Evolutionary conservation across 352 stramenopile species (phyloP), one percentile per base, ranked within the genome.

Genomic region (Peronosclerospora sorghi): DNA sequence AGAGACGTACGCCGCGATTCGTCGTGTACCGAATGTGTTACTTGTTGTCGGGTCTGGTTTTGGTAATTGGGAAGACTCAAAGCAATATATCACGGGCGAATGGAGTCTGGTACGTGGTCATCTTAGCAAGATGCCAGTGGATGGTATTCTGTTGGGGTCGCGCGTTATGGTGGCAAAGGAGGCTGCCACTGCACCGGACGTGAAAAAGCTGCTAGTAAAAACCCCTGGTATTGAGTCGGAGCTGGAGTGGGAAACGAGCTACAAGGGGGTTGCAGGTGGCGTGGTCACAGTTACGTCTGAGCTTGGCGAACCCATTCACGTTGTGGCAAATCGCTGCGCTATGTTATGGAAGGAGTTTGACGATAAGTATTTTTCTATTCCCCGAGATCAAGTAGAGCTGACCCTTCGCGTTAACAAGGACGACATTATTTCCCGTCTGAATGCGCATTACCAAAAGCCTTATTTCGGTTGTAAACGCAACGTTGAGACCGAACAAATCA

Each of bases 81-180:
- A 78, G 41, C 56, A 59, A 49, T 95, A 95, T 48, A 45, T 93
- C 8, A 90, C 78, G 17, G 83, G 81, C 4, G 79, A 92, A 8
- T 93, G 81, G 83, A 90, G 77, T 43, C 10, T 85, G 7, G 39
- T 51, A 18, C 68, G 65, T 28, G 78, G 64, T 1, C 47, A 68
- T 28, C 17, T 61, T 8, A 38, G 62, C 30, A 82, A 77, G 58
- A 92, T 93, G 78, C 83, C 83, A 12, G 65, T 62, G 4, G 81
- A 93, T 35, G 81, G 63, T 53, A 89, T 94, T 37, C 56, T 95
- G 12, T 28, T 95, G 10, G 83, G 62, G 18, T 94, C 79, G 17
- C 76, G 83, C 23, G 65, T 91, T 12, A 92, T 94, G 78, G 79
- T 88, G 19, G 79, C 81, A 4, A 88, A 88, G 51, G 80, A 95